These are phyloP conservation scores for Arabidopsis arenosa DNA, from an alignment of 345 rosid species.

Conservation along the genomic window DNA sequence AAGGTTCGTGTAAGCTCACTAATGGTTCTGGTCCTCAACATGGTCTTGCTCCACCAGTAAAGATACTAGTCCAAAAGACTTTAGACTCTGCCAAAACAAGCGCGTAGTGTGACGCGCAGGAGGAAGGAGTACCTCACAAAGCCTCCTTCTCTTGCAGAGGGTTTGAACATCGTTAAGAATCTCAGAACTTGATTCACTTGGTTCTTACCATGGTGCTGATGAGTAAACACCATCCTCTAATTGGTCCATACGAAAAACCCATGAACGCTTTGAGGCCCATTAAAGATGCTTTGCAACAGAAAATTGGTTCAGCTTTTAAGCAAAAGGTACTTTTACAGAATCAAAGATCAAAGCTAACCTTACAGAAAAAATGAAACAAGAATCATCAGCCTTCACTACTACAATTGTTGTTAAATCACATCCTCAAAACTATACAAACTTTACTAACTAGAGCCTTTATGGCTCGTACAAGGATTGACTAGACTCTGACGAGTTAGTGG, in stretches of 20 bases:
- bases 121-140: not conserved
- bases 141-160: not conserved
- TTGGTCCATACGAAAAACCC: not conserved
- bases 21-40: conserved; percentile 22
- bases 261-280: not conserved
- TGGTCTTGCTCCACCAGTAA: conserved; percentile 35
- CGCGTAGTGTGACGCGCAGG: not conserved
- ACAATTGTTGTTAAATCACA: conserved; percentile 43
- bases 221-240: not conserved
- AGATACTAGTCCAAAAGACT: not conserved
- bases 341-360: conserved; percentile 26
- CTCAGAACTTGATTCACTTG: not conserved
- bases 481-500: conserved; percentile 46
- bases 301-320: not conserved
- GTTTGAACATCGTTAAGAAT: not conserved
- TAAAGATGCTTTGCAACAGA: conserved; percentile 2
- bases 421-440: conserved; percentile 38
- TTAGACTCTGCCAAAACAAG: conserved; percentile 1
- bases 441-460: conserved; percentile 9
- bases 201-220: not conserved
- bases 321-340: conserved; percentile 2
- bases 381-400: conserved; percentile 41
- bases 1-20: conserved; percentile 21
- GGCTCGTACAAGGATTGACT: conserved; percentile 38
- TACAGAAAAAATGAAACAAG: conserved; percentile 13